Evolutionary conservation across 2,329 filamentous ascomycete species (phyloP), one percentile per base, ranked within the genome.

Genomic region (Aspergillus tamarii): DNA sequence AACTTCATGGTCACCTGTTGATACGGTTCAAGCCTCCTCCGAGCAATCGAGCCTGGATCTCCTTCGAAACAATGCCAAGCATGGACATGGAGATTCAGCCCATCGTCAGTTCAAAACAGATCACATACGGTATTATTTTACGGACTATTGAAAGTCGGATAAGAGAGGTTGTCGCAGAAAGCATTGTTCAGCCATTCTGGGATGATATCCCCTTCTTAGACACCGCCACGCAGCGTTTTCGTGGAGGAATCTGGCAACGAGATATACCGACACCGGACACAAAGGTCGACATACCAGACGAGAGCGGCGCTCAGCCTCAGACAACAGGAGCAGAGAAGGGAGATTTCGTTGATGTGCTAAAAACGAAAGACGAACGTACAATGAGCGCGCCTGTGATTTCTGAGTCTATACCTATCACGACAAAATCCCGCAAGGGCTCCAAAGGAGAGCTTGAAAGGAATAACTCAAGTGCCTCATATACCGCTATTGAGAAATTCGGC

Each of bases 21-120:
- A 84, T 97, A 72, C 91, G 93, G 72, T 89, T 98, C 77, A 99
- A 99, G 77, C 92, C 95, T 8, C 93, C 94, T 19, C 95, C 95
- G 0, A 97, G 93, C 77, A 99, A 99, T 76, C 88, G 95, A 46
- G 78, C 97, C n/a, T 99, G 95, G 95, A 88, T 98, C 69, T 90
- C 93, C 0, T 99, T 99, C 74, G 92, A 96, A 75, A 88, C 88
- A n/a, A 92, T 93, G 84, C 95, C 95, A 21, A 94, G 94, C 74
- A 91, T 99, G 82, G 93, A 96, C 66, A 89, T 97, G 84, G 88
- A 88, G n/a, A 92, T 98, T 50, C 93, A 98, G 76, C 95, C 95
- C 4, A 94, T 99, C 69, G 93, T 99, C 57, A 97, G 94, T 80
- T 91, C 93, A 16, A 88, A 94, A 63, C 94, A 98, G 76, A 97